These are phyloP conservation scores for Xylaria sp. DNA, from an alignment of 2,329 filamentous ascomycete species.

Conservation along the genomic window DNA sequence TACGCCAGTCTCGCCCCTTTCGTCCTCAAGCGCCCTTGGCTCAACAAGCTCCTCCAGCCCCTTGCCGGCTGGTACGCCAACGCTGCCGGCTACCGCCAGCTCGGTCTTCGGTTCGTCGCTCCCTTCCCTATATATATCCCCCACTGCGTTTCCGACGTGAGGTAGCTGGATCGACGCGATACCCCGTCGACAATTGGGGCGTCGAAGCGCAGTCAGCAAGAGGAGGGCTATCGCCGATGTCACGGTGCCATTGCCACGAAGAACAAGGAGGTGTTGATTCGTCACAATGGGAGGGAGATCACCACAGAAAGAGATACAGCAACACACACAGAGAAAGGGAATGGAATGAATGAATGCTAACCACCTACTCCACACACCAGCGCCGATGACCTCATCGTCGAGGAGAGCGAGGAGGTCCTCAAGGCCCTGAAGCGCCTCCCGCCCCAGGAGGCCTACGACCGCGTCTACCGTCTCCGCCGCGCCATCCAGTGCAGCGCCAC, in stretches of 20 bases:
- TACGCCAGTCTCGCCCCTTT: slow-evolving; percentile 68
- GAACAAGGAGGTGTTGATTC: no score
- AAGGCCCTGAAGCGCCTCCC: slow-evolving; percentile 85
- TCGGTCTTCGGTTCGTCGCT: slow-evolving; percentile 71
- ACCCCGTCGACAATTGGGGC: neutral
- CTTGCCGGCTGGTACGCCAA: slow-evolving; percentile 84
- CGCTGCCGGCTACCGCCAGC: slow-evolving; percentile 85
- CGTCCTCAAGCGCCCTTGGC: slow-evolving; percentile 80
- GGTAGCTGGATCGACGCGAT: neutral
- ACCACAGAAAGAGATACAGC: no score
- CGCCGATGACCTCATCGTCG: slow-evolving; percentile 89
- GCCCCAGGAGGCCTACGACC: slow-evolving; percentile 89
- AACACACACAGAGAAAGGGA: neutral
- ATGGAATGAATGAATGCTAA: slow-evolving; percentile 10
- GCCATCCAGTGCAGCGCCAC: slow-evolving; percentile 71
- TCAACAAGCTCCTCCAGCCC: slow-evolving; percentile 72
- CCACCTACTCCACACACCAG: slow-evolving; percentile 42
- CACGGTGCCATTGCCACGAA: no score
- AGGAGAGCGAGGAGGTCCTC: slow-evolving; percentile 84
- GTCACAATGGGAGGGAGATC: no score
- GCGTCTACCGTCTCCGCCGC: slow-evolving; percentile 92
- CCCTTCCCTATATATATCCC: neutral
- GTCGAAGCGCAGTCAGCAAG: neutral
- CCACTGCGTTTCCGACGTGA: neutral
- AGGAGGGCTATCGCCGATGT: no score